These are phyloP conservation scores for Metschnikowia cerradonensis DNA, from an alignment of 805 yeast species.

Conservation along the genomic window DNA sequence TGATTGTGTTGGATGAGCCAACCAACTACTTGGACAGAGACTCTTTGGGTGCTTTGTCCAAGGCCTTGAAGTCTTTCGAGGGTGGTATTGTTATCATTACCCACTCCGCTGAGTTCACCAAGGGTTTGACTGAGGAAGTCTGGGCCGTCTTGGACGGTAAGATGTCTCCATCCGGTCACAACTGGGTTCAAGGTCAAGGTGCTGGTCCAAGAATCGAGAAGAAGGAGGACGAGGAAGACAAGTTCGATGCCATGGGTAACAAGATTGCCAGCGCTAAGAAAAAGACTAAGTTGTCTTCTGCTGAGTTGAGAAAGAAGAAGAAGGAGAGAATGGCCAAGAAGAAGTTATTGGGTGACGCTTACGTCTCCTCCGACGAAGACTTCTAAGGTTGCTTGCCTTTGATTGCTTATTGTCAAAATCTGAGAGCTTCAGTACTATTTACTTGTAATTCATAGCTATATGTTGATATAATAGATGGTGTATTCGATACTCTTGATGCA, in stretches of 20 bases:
- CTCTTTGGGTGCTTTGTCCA: slow-evolving; percentile 98
- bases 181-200: slow-evolving; percentile 99
- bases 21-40: slow-evolving; percentile 99
- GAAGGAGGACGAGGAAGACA: slow-evolving; percentile 90
- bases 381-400: slow-evolving; percentile 24
- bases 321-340: slow-evolving; percentile 99
- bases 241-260: slow-evolving; percentile 99
- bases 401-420: slow-evolving; percentile 8
- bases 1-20: slow-evolving; percentile 99
- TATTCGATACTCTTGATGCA: background rate
- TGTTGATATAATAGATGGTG: slow-evolving; percentile 20
- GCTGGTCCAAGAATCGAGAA: slow-evolving; percentile 98
- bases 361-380: slow-evolving; percentile 90
- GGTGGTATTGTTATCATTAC: slow-evolving; percentile 99
- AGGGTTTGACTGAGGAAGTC: slow-evolving; percentile 98
- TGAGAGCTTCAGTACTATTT: slow-evolving; percentile 11
- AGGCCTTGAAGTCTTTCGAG: slow-evolving; percentile 96
- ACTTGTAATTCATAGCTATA: slow-evolving; percentile 18
- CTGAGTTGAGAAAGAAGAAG: slow-evolving; percentile 99
- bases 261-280: slow-evolving; percentile 94
- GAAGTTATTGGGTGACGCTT: slow-evolving; percentile 99
- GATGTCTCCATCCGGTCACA: slow-evolving; percentile 99
- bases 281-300: slow-evolving; percentile 96
- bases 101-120: slow-evolving; percentile 99
- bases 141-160: slow-evolving; percentile 99